phyloP scores from a whole-genome alignment of 2,329 filamentous ascomycete genomes.

The Cladosporium colombiae region DNA sequence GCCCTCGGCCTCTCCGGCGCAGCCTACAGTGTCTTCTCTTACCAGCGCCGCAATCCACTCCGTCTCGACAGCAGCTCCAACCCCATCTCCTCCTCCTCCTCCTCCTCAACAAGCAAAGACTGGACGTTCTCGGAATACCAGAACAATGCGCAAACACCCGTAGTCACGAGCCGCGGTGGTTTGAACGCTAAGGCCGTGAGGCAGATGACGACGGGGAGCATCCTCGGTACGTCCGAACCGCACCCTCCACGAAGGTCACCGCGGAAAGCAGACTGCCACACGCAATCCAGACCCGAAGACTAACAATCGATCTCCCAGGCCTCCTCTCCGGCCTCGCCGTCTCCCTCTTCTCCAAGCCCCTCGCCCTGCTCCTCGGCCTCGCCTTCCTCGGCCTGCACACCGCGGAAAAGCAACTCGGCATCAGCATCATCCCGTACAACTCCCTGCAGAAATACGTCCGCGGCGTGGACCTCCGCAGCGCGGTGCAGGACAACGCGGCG shows the following conservation, averaged over 20 bases:
- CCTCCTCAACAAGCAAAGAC: conserved; percentile 36
- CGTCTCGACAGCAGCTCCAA: conserved; percentile 41
- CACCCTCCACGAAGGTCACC: no score
- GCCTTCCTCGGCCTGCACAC: conserved; percentile 63
- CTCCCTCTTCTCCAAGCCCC: conserved; percentile 68
- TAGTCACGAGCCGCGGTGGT: conserved; percentile 40
- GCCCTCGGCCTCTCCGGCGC: conserved; percentile 28
- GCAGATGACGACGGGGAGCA: conserved; percentile 50
- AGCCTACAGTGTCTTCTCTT: conserved; percentile 32
- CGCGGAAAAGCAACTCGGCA: conserved; percentile 51
- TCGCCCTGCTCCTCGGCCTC: conserved; percentile 68
- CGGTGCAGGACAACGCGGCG: conserved; percentile 59
- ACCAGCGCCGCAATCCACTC: conserved; percentile 33
- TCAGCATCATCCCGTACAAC: conserved; percentile 52
- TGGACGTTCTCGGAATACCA: conserved; percentile 43
- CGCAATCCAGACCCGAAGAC: background rate
- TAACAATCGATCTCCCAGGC: conserved; percentile 44
- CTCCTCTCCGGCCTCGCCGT: conserved; percentile 65
- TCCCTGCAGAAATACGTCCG: conserved; percentile 54
- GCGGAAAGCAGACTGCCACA: no score
- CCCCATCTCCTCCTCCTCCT: background rate
- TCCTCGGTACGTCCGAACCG: conserved; percentile 40
- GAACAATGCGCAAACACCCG: conserved; percentile 42
- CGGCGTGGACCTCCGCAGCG: conserved; percentile 51
- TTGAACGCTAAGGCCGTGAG: conserved; percentile 45